Evolutionary conservation across 163 green algal genomes (phyloP), one percentile per base, ranked within the genome.

Genomic region (Coccomyxa subellipsoidea): DNA sequence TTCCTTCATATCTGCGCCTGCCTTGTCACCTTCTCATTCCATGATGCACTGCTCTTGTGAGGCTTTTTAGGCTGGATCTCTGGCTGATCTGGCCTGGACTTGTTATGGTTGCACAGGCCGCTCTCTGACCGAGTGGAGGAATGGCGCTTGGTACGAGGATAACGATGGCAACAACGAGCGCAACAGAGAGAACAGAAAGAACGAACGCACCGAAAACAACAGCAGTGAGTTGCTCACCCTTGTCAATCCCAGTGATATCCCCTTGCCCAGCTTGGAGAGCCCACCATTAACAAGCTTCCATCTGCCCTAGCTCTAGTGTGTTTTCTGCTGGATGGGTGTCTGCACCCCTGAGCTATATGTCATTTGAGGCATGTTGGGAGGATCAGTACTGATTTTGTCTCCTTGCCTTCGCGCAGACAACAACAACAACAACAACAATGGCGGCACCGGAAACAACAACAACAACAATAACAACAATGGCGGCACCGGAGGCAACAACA

Each of bases 401-500:
- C 47, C 15, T 59, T 12, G 15, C 47, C 4, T 59, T 59, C 23
- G 47, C 66, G 27, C 2, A 73, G 27, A 73, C 66, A 34, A 73
- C 66, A 73, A 73, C 66, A 34, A 34, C 7, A 36, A 73, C 66
- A 73, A 73, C 8, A 73, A 73, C 66, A 6, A 6, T 23, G 3
- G 4, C 66, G 27, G 27, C 27, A 23, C 21, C 66, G 66, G 66
- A 8, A 21, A n/a, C 59, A n/a, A n/a, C 59, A n/a, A n/a, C 9
- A 72, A 72, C 27, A 72, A 72, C 5, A 73, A 73, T 23, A 73
- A n/a, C n/a, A n/a, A n/a, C n/a, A n/a, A n/a, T n/a, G n/a, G n/a
- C n/a, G n/a, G n/a, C n/a, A n/a, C n/a, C n/a, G n/a, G n/a, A n/a
- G 18, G 66, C 27, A n/a, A n/a, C 66, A n/a, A n/a, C n/a, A n/a